Conservation (phyloP, 257 asterid species). For the Fraxinus excelsior region DNA sequence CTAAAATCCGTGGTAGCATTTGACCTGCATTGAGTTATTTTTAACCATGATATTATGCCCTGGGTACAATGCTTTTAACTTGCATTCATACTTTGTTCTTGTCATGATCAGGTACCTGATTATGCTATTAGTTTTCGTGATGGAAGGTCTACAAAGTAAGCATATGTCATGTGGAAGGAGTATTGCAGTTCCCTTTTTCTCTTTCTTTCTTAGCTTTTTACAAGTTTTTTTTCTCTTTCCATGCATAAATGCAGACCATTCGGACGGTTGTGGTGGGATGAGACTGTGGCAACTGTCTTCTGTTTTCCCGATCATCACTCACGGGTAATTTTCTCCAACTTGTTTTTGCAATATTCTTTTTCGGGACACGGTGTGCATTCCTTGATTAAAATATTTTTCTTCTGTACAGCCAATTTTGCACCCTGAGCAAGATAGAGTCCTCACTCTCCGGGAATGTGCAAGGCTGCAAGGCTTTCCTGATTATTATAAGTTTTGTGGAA, state of each 20-base stretch:
- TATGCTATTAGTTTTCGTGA: conserved; percentile 40
- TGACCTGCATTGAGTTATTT: conserved; percentile 2
- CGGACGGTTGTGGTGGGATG: conserved; percentile 58
- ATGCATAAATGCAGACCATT: conserved; percentile 44
- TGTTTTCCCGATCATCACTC: conserved; percentile 43
- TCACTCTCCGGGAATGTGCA: conserved; percentile 52
- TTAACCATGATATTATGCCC: neutral
- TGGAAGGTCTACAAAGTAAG: conserved; percentile 47
- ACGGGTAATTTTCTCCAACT: conserved; percentile 36
- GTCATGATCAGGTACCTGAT: conserved; percentile 42
- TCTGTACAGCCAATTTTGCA: conserved; percentile 41
- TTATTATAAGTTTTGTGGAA: conserved; percentile 49
- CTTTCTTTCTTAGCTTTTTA: conserved; percentile 9
- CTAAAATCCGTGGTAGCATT: neutral
- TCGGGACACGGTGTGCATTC: neutral
- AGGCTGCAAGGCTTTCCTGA: conserved; percentile 60
- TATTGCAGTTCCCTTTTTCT: neutral
- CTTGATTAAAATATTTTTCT: conserved; percentile 4
- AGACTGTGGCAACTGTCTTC: conserved; percentile 51
- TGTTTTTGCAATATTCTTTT: conserved; percentile 1
- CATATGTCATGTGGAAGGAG: conserved; percentile 10
- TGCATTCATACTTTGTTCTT: conserved; percentile 23
- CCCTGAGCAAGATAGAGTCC: conserved; percentile 60
- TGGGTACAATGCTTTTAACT: conserved; percentile 3
- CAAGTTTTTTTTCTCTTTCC: conserved; percentile 2